phyloP scores from a whole-genome alignment of 768 basidiomycete species.

The Agaricus sinodeliciosus region DNA sequence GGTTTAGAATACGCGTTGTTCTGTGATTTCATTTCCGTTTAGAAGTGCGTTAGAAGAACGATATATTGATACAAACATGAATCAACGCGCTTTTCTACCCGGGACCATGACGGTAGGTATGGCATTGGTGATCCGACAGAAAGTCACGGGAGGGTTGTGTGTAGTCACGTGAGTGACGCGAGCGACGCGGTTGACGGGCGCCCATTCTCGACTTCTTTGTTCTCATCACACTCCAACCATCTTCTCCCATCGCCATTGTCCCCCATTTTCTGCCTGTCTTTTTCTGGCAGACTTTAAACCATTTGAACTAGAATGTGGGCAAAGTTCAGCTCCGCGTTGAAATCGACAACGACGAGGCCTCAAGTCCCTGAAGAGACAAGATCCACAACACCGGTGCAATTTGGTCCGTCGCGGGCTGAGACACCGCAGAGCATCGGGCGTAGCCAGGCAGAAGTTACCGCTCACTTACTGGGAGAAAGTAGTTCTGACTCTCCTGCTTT shows the following conservation, averaged over 20 bases:
- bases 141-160: background rate
- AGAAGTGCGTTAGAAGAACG: too few relatives aligned
- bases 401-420: background rate
- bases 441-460: slow-evolving; percentile 35
- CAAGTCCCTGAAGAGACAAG: slow-evolving; percentile 21
- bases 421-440: background rate
- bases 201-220: background rate
- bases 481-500: slow-evolving; percentile 22
- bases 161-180: slow-evolving; percentile 15
- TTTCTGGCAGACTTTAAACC: too few relatives aligned
- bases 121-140: background rate
- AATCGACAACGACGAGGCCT: slow-evolving; percentile 20
- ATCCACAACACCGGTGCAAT: slow-evolving; percentile 18
- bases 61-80: too few relatives aligned
- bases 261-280: background rate
- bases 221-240: slow-evolving; percentile 4
- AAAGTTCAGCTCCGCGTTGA: slow-evolving; percentile 52
- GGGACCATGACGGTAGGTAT: too few relatives aligned
- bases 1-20: slow-evolving; percentile 2
- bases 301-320: slow-evolving; percentile 45
- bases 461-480: slow-evolving; percentile 51
- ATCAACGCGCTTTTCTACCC: too few relatives aligned
- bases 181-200: slow-evolving; percentile 3
- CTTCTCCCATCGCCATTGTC: background rate
- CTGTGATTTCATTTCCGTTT: too few relatives aligned